A percentile compares a stretch with the other conserved stretches of the same genome.
phyloP scores from a whole-genome alignment of 164 flowering plant genomes.

The Magnolia kwangsiensis region DNA sequence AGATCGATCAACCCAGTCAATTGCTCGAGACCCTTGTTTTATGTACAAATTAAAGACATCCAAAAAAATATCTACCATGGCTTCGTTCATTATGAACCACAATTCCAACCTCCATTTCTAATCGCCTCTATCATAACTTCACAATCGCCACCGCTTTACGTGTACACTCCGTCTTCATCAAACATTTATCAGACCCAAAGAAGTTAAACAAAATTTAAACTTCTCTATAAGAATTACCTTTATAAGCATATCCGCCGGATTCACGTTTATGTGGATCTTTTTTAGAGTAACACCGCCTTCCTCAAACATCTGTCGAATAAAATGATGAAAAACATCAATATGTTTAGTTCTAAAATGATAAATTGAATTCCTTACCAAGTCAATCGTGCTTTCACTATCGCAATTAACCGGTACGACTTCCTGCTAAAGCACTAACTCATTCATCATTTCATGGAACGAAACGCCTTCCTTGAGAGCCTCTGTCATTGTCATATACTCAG shows the following conservation, averaged over 20 bases:
- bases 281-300: background rate
- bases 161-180: too few relatives aligned
- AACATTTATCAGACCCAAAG: too few relatives aligned
- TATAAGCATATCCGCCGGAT: background rate
- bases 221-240: background rate
- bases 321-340: conserved; percentile 4
- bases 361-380: background rate
- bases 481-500: background rate
- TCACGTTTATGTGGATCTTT: background rate
- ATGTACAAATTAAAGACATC: too few relatives aligned
- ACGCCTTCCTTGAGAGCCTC: background rate
- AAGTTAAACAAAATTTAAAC: too few relatives aligned
- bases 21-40: too few relatives aligned
- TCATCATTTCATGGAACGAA: conserved; percentile 2
- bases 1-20: too few relatives aligned
- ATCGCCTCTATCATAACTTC: too few relatives aligned
- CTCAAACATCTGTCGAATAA: background rate
- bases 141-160: too few relatives aligned
- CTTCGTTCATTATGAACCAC: too few relatives aligned
- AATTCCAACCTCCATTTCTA: too few relatives aligned
- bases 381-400: background rate
- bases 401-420: background rate
- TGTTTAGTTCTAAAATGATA: background rate
- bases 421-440: background rate
- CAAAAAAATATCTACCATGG: too few relatives aligned